phyloP scores from a whole-genome alignment of 2,329 filamentous ascomycete genomes.

The Exophiala phaeomuriformis region DNA sequence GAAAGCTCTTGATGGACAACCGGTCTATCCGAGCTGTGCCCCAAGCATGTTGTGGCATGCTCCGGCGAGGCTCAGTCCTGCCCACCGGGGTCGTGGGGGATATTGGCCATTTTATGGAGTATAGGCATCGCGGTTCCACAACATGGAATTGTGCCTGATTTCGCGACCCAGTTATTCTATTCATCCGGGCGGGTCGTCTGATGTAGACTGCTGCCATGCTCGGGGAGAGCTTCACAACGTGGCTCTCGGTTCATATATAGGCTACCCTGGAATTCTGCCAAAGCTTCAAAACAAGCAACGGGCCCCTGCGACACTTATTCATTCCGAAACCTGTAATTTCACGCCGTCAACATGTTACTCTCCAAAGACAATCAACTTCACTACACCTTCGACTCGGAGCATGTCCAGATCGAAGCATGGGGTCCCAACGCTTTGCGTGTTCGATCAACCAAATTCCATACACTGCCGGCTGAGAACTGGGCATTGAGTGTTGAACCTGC shows the following conservation, averaged over 20 bases:
- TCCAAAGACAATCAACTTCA: constrained; percentile 32
- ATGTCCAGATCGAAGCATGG: constrained; percentile 36
- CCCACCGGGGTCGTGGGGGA: too few relatives aligned
- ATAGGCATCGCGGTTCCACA: neutral
- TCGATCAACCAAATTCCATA: constrained; percentile 34
- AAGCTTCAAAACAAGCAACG: neutral
- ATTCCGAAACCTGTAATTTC: neutral
- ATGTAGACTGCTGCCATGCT: too few relatives aligned
- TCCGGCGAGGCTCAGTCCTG: too few relatives aligned
- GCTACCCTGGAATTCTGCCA: too few relatives aligned
- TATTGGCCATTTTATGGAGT: neutral
- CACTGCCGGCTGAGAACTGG: constrained; percentile 35
- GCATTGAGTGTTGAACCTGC: constrained; percentile 27
- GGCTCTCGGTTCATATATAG: too few relatives aligned
- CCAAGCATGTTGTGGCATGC: too few relatives aligned
- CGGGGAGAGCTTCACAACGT: too few relatives aligned
- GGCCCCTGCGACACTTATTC: neutral
- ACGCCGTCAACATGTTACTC: constrained; percentile 14
- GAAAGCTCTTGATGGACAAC: too few relatives aligned
- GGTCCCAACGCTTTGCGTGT: constrained; percentile 36
- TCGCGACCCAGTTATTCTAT: constrained; percentile 6
- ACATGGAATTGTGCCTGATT: constrained; percentile 18
- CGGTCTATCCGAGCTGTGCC: too few relatives aligned
- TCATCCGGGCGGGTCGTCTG: constrained; percentile 11
- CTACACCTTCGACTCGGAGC: constrained; percentile 35